Evolutionary conservation across 106 monocot species (phyloP), one percentile per base, ranked within the genome.

Genomic region (Posidonia australis): DNA sequence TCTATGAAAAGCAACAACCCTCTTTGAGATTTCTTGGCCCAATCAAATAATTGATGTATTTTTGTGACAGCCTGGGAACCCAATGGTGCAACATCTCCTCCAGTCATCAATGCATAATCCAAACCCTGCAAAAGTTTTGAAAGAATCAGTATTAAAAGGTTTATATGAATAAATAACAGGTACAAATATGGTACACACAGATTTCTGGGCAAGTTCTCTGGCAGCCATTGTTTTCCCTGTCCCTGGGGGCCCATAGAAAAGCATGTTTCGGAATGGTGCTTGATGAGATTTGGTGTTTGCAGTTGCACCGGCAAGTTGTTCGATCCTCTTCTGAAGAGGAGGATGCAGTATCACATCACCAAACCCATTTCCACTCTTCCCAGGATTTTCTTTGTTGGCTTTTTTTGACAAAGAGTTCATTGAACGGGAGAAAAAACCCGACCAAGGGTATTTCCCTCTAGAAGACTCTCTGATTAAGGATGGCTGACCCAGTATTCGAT

Each of bases 191-290:
- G n/a, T 7, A 76, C 85, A 45, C 77, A 94, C 90, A 71, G 94
- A 94, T 86, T 84, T 86, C 20, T 61, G 79, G 62, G 94, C 90
- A 49, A 94, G 70, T 72, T 90, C 94, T 75, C 90, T 67, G 21
- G 90, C 94, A 42, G 84, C 94, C 94, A 94, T 90, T 29, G 89
- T 94, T 79, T 94, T 94, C 17, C 94, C 94, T 7, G 90, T 94
- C 60, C 94, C 94, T 52, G 94, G 94, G 44, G 94, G 94, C 0
- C 94, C 94, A 75, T 94, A 94, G 66, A 94, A 94, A 30, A 90
- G 82, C 94, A 94, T 94, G 76, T 94, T 94, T 23, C 94, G 77
- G 58, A 94, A 94, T 46, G 94, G 94, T 44, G 94, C 94, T 67
- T 94, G 83, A 78, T 94, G 94, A 21, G 82, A 79, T 73, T 90